Evolutionary conservation across 1,139 yeast genomes (phyloP).

Genomic region (Suhomyces yuchorum): DNA sequence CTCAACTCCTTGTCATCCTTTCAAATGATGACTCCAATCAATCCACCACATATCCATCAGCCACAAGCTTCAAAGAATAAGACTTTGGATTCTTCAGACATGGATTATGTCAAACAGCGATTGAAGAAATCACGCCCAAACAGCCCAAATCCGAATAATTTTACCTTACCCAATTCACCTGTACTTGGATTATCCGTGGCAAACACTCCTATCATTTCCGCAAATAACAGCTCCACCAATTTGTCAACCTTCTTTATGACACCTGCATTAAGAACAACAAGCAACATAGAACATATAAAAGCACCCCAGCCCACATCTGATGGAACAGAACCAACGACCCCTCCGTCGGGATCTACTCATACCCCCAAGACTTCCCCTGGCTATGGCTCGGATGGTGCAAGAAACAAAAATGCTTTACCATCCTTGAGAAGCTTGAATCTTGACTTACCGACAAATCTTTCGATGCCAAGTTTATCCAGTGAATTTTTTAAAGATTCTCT

Average conservation of each 20-base stretch:
- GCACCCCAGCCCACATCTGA: conserved; percentile 7
- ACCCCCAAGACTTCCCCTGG: conserved; percentile 10
- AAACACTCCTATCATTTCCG: conserved; percentile 48
- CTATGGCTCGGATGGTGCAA: conserved; percentile 11
- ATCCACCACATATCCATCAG: conserved; percentile 10
- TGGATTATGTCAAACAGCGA: conserved; percentile 51
- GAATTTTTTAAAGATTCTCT: conserved; percentile 13
- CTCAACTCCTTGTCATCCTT: conserved; percentile 49
- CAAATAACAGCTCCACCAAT: conserved; percentile 50
- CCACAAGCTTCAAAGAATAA: conserved; percentile 7
- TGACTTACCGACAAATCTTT: conserved; percentile 47
- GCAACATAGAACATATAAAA: conserved; percentile 6
- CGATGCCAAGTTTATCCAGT: conserved; percentile 25
- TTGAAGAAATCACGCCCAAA: conserved; percentile 74
- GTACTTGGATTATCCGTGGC: conserved; percentile 45
- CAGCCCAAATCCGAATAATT: conserved; percentile 45
- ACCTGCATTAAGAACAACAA: conserved; percentile 18
- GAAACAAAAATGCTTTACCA: conserved; percentile 42
- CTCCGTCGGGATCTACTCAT: conserved; percentile 8
- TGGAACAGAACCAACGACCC: conserved; percentile 12
- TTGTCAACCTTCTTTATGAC: conserved; percentile 39
- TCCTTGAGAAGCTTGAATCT: conserved; percentile 53
- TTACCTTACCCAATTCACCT: conserved; percentile 65
- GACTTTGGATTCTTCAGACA: conserved; percentile 42
- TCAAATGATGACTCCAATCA: conserved; percentile 54